These are phyloP conservation scores for Neurospora pannonica DNA, from an alignment of 495 filamentous ascomycete species.

Conservation along the genomic window DNA sequence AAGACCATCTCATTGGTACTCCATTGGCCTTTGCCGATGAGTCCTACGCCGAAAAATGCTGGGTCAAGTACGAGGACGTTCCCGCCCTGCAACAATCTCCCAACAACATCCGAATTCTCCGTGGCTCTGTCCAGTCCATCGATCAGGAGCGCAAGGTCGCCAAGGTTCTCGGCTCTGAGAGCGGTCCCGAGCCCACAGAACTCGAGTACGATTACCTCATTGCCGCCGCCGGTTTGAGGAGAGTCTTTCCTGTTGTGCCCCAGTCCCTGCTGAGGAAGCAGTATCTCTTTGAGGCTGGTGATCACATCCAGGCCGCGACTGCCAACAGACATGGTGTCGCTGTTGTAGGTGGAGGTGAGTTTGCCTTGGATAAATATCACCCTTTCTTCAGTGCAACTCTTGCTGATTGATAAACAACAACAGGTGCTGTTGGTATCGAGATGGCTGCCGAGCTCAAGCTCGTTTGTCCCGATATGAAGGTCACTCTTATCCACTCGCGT, in stretches of 20 bases:
- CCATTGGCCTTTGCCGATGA: constrained; percentile 53
- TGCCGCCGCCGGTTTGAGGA: constrained; percentile 48
- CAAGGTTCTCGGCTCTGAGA: constrained; percentile 23
- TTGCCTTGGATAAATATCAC: background rate
- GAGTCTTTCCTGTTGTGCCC: constrained; percentile 56
- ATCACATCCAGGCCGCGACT: constrained; percentile 31
- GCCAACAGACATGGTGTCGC: constrained; percentile 41
- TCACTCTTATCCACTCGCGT: constrained; percentile 61
- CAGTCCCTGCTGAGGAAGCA: constrained; percentile 41
- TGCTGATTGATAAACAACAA: constrained; percentile 1
- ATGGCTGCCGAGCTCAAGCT: constrained; percentile 60
- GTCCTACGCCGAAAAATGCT: constrained; percentile 46
- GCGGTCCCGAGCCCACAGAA: constrained; percentile 16
- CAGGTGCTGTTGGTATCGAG: constrained; percentile 62
- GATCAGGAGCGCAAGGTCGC: constrained; percentile 44
- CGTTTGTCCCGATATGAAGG: constrained; percentile 44
- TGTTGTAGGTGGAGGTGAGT: constrained; percentile 46
- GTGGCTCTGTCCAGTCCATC: constrained; percentile 46
- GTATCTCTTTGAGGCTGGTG: constrained; percentile 46
- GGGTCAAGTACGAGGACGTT: constrained; percentile 53
- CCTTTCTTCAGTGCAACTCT: background rate
- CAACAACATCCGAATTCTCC: constrained; percentile 39
- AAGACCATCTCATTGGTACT: constrained; percentile 53
- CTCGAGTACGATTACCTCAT: constrained; percentile 57
- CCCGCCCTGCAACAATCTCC: constrained; percentile 43